These are phyloP conservation scores for Cercospora sojina DNA, from an alignment of 2,329 filamentous ascomycete genomes.

Conservation along the genomic window DNA sequence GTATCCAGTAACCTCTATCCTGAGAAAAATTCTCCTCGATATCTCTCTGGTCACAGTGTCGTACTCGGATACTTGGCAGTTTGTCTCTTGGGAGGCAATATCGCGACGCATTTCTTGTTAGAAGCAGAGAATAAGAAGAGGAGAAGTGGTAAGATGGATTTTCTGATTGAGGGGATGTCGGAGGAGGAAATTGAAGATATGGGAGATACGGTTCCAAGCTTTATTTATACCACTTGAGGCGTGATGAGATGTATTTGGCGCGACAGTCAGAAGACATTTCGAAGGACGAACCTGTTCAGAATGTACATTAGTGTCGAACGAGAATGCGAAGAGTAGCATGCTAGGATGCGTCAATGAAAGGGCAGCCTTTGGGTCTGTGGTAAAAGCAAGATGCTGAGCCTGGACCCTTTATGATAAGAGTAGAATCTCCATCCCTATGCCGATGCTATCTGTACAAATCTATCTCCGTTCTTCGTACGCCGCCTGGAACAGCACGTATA, in stretches of 20 bases:
- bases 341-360: neutral
- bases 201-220: constrained; percentile 19
- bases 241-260: neutral
- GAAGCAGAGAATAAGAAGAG: constrained; percentile 68
- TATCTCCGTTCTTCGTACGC: neutral
- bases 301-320: neutral
- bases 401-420: neutral
- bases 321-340: neutral
- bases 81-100: constrained; percentile 67
- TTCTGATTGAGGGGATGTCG: constrained; percentile 28
- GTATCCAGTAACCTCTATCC: constrained; percentile 74
- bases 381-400: neutral
- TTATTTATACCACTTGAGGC: constrained; percentile 16
- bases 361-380: neutral
- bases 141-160: constrained; percentile 62
- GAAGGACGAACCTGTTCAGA: neutral
- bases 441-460: neutral
- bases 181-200: constrained; percentile 18
- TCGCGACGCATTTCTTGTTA: constrained; percentile 64
- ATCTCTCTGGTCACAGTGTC: constrained; percentile 69
- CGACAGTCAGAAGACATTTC: neutral
- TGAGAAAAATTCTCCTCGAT: constrained; percentile 44
- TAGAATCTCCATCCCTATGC: neutral
- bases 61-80: constrained; percentile 71
- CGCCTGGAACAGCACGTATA: neutral